Conservation (phyloP, 495 filamentous ascomycete species). For the Xanthoparmelia taractica region DNA sequence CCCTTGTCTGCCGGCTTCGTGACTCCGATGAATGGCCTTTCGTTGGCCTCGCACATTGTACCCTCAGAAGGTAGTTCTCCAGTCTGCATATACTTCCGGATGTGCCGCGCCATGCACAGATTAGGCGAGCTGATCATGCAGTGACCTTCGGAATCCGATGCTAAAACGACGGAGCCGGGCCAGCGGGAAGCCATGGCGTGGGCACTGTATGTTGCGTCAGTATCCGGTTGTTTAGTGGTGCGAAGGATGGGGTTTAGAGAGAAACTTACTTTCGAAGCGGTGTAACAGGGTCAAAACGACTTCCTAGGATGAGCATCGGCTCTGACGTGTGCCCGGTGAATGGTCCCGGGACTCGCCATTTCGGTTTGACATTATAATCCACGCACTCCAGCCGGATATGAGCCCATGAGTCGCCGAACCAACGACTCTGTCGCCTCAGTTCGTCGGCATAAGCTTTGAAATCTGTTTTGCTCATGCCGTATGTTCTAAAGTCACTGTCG, state of each 20-base stretch:
- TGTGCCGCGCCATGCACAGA: slow-evolving; percentile 11
- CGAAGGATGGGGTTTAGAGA: background rate
- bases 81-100: slow-evolving; percentile 12
- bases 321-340: slow-evolving; percentile 32
- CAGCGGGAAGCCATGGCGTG: slow-evolving; percentile 39
- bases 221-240: background rate
- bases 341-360: slow-evolving; percentile 44
- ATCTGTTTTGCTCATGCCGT: slow-evolving; percentile 28
- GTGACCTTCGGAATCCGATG: slow-evolving; percentile 40
- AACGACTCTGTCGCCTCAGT: slow-evolving; percentile 31
- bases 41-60: slow-evolving; percentile 11
- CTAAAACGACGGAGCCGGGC: slow-evolving; percentile 38
- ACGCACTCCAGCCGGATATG: slow-evolving; percentile 48
- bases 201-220: slow-evolving; percentile 1
- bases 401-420: slow-evolving; percentile 50
- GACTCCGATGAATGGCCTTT: slow-evolving; percentile 11
- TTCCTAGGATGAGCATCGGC: slow-evolving; percentile 54
- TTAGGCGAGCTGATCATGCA: slow-evolving; percentile 30
- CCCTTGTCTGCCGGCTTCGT: background rate
- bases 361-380: slow-evolving; percentile 49
- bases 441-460: slow-evolving; percentile 35
- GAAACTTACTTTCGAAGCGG: slow-evolving; percentile 7
- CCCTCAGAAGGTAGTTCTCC: background rate
- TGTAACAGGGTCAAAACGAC: slow-evolving; percentile 50
- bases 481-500: slow-evolving; percentile 34